These are phyloP conservation scores for Fusarium compactum DNA, from an alignment of 2,329 filamentous ascomycete species.

Conservation along the genomic window DNA sequence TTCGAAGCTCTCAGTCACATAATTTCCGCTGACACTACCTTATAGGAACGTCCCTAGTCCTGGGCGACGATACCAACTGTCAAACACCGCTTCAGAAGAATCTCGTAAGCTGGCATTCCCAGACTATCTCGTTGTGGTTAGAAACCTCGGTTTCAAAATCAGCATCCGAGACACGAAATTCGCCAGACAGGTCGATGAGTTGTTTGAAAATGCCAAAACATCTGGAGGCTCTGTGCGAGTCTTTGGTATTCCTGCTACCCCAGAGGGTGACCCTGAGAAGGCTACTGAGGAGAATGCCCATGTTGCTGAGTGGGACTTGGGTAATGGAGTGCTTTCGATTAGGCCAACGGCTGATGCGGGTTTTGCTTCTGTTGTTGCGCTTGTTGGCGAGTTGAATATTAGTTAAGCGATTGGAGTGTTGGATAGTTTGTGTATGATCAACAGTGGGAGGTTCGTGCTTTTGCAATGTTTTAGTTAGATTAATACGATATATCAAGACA, in stretches of 20 bases:
- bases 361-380: conserved; percentile 36
- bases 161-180: conserved; percentile 12
- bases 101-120: conserved; percentile 38
- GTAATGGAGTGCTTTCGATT: conserved; percentile 14
- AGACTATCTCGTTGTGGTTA: conserved; percentile 31
- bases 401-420: neutral
- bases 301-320: conserved; percentile 33
- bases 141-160: conserved; percentile 38
- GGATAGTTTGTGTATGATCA: neutral
- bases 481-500: too few relatives aligned
- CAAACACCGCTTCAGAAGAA: conserved; percentile 22
- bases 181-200: conserved; percentile 4
- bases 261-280: conserved; percentile 28
- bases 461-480: neutral
- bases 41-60: conserved; percentile 37
- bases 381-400: conserved; percentile 35
- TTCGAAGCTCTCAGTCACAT: rapidly evolving
- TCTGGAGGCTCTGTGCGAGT: conserved; percentile 26
- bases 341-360: conserved; percentile 30
- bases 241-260: conserved; percentile 35
- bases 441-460: neutral
- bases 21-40: neutral
- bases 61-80: conserved; percentile 28
- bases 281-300: conserved; percentile 35
- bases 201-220: conserved; percentile 26